Base-by-base conservation (phyloP, 1,139 yeast genomes). In the Lodderomyces theae region DNA sequence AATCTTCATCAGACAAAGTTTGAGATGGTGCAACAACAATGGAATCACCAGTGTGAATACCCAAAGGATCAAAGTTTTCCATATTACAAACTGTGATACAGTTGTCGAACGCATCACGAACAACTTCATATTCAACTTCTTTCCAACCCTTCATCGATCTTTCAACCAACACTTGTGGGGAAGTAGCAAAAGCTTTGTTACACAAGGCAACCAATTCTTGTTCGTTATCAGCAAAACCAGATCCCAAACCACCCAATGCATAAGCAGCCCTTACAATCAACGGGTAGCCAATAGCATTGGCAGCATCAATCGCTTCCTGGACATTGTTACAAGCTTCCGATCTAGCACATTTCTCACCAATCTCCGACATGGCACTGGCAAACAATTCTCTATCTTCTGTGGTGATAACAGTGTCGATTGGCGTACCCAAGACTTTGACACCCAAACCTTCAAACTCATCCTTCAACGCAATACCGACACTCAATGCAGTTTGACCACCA, bases 131-230 rank as follows among this genome's bases (percentile, higher is more conserved):
- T 71, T 92, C 98, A 54, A 92, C 88, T 72, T 92, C 98, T 66
- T 92, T 92, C 98, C 98, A 92, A 51, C 98, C 98, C 74, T 92
- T 92, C 96, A 92, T 86, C 40, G 97, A 88, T 65, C 81, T 81
- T 75, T 92, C 98, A 48, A 92, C 95, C 53, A 92, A 77, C 44
- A 92, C 94, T 71, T 92, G 98, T 21, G 98, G 97, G 41, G 96
- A 85, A 17, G 95, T 80, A 42, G 97, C 96, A 64, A 92, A 89
- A 1, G 98, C 96, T 63, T 86, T 83, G 61, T 82, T 79, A 73
- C 97, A 88, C 53, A 92, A 74, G 35, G 80, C 92, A 46, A 84
- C 74, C 60, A 92, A 79, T 69, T 92, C 94, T 53, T 77, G 66
- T 58, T 86, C 89, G 61, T 88, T 87, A 53, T 89, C 90, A 43